Evolutionary conservation across 768 basidiomycete species (phyloP).

Genomic region (Paxillus involutus): DNA sequence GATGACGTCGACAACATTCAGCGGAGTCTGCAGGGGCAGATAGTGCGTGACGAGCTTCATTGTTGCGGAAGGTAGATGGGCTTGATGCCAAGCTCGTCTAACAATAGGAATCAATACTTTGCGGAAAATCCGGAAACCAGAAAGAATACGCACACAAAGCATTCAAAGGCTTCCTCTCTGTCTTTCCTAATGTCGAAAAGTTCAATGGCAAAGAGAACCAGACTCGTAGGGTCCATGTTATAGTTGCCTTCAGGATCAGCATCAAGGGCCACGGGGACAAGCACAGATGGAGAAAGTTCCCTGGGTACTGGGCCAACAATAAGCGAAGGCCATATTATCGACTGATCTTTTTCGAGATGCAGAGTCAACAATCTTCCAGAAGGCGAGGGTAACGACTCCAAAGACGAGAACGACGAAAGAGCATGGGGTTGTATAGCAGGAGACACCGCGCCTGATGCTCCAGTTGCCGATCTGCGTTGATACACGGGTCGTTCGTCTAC

Average conservation of each 20-base stretch:
- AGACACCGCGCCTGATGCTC: conserved; percentile 54
- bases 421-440: conserved; percentile 54
- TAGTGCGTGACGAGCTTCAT: conserved; percentile 78
- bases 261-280: conserved; percentile 54
- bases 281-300: conserved; percentile 50
- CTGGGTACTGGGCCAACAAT: conserved; percentile 72
- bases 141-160: conserved; percentile 58
- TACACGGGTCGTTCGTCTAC: conserved; percentile 47
- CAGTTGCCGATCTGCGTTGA: conserved; percentile 19
- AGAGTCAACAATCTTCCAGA: conserved; percentile 73
- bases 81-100: conserved; percentile 83
- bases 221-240: conserved; percentile 86
- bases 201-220: conserved; percentile 70
- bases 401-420: conserved; percentile 74
- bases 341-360: conserved; percentile 77
- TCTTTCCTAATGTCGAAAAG: conserved; percentile 73
- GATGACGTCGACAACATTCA: conserved; percentile 31
- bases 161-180: conserved; percentile 78
- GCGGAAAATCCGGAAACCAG: neutral
- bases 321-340: conserved; percentile 81
- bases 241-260: conserved; percentile 56
- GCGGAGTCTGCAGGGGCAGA: conserved; percentile 54
- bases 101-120: neutral
- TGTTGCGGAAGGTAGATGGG: conserved; percentile 70
- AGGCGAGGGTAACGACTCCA: conserved; percentile 65